A percentile compares a stretch with the other conserved stretches of the same genome.
Evolutionary conservation across 495 filamentous ascomycete genomes (phyloP).

Genomic region (Hypoxylon lenormandii): DNA sequence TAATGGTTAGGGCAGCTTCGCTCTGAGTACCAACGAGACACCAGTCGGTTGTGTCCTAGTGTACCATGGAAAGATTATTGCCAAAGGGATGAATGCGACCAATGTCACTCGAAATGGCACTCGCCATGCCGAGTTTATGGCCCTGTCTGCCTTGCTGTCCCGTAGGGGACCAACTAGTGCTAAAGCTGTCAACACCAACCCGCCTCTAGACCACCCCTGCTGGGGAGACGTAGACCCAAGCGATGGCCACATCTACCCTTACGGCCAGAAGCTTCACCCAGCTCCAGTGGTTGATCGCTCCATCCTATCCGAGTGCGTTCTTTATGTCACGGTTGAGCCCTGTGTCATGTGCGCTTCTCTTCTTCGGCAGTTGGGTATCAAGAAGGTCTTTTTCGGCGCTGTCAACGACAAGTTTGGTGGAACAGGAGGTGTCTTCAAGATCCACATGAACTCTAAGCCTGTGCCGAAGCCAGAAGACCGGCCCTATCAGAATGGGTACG

Average conservation of each 20-base stretch:
- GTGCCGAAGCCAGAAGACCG: slow-evolving; percentile 33
- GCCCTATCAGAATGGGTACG: slow-evolving; percentile 48
- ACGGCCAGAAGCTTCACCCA: slow-evolving; percentile 64
- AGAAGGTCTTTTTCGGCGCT: slow-evolving; percentile 91
- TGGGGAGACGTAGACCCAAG: slow-evolving; percentile 61
- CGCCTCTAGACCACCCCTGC: slow-evolving; percentile 31
- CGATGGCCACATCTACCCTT: slow-evolving; percentile 62
- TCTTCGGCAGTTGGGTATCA: slow-evolving; percentile 82
- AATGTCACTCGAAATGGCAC: slow-evolving; percentile 89
- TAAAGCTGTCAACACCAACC: slow-evolving; percentile 32
- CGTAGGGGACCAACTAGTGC: slow-evolving; percentile 13
- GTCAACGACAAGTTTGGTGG: slow-evolving; percentile 96
- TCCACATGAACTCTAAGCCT: slow-evolving; percentile 77
- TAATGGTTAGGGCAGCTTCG: slow-evolving; percentile 73
- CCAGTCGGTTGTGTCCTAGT: slow-evolving; percentile 97
- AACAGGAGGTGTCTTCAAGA: slow-evolving; percentile 86
- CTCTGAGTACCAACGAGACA: slow-evolving; percentile 85
- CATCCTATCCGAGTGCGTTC: slow-evolving; percentile 75
- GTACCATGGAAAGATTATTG: slow-evolving; percentile 77
- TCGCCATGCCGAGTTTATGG: slow-evolving; percentile 92
- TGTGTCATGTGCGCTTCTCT: slow-evolving; percentile 99
- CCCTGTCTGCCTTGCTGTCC: slow-evolving; percentile 70
- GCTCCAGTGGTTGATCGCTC: slow-evolving; percentile 59
- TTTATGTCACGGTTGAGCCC: slow-evolving; percentile 97
- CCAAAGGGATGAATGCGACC: slow-evolving; percentile 92